These are phyloP conservation scores for Papilionanthe hybrid DNA, from an alignment of 116 monocot genomes.

Conservation along the genomic window DNA sequence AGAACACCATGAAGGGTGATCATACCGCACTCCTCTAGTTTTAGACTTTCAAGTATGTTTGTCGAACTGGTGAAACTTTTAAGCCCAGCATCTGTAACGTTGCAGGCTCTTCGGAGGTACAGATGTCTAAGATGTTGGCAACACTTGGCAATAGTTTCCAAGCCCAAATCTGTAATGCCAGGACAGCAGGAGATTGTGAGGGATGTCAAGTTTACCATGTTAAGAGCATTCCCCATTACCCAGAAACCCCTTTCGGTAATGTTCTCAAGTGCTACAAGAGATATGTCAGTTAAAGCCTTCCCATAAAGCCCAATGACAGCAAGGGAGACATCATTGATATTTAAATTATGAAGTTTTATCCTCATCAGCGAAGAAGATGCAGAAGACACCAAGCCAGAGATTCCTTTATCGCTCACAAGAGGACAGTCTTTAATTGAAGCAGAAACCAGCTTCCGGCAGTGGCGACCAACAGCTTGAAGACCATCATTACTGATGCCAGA, in stretches of 20 bases:
- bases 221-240: conserved; percentile 73
- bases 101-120: conserved; percentile 27
- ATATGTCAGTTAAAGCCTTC: conserved; percentile 43
- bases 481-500: conserved; percentile 46
- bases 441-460: conserved; percentile 46
- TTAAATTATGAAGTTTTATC: conserved; percentile 57
- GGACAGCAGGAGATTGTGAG: conserved; percentile 38
- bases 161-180: conserved; percentile 59
- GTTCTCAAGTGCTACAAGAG: conserved; percentile 25
- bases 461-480: conserved; percentile 49
- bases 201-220: conserved; percentile 52
- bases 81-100: conserved; percentile 61
- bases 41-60: conserved; percentile 38
- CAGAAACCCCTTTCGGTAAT: conserved; percentile 77
- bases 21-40: conserved; percentile 62
- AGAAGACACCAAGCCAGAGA: conserved; percentile 51
- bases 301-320: conserved; percentile 74
- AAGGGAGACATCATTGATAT: conserved; percentile 53
- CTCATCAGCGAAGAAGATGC: conserved; percentile 40
- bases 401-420: conserved; percentile 54
- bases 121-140: conserved; percentile 58
- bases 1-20: conserved; percentile 56
- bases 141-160: conserved; percentile 55
- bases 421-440: conserved; percentile 52
- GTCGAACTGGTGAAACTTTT: conserved; percentile 30